Evolutionary conservation across 768 basidiomycete species (phyloP).

Genomic region (Serendipita sp.): DNA sequence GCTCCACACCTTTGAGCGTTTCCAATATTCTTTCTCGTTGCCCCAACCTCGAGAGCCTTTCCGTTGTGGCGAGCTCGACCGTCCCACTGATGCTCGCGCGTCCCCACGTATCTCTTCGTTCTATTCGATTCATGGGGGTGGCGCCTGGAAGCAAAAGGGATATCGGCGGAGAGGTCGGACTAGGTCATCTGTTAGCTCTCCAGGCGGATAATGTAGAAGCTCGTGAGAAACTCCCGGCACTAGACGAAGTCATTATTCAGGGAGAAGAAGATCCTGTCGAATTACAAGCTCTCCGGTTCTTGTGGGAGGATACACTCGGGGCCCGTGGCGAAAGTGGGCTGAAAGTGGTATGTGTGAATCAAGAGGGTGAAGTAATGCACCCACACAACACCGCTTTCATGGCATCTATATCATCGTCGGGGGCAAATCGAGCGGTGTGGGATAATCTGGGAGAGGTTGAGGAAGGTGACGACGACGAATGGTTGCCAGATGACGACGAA

Average conservation of each 20-base stretch:
- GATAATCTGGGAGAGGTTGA: not conserved
- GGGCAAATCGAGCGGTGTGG: not conserved
- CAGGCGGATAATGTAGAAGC: not conserved
- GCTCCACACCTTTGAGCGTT: not conserved
- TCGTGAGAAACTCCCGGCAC: not conserved
- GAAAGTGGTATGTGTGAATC: not conserved
- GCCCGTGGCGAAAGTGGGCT: not conserved
- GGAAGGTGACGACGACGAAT: not conserved
- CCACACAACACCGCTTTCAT: not conserved
- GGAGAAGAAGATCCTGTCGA: not conserved
- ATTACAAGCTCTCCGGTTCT: not conserved
- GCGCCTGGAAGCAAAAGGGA: not conserved
- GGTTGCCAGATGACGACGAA: not conserved
- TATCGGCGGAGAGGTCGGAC: not conserved
- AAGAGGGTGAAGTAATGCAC: not conserved
- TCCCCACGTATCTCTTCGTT: not conserved
- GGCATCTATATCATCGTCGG: not conserved
- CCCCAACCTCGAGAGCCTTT: not conserved
- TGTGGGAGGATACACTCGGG: not conserved
- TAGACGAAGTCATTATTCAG: not conserved
- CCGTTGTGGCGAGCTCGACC: not conserved
- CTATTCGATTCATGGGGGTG: not conserved
- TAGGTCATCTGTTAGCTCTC: not conserved
- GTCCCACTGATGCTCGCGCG: not conserved
- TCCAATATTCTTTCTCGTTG: not conserved